Base-by-base conservation (phyloP, 768 basidiomycete genomes). In the Panaeolus papilionaceus region DNA sequence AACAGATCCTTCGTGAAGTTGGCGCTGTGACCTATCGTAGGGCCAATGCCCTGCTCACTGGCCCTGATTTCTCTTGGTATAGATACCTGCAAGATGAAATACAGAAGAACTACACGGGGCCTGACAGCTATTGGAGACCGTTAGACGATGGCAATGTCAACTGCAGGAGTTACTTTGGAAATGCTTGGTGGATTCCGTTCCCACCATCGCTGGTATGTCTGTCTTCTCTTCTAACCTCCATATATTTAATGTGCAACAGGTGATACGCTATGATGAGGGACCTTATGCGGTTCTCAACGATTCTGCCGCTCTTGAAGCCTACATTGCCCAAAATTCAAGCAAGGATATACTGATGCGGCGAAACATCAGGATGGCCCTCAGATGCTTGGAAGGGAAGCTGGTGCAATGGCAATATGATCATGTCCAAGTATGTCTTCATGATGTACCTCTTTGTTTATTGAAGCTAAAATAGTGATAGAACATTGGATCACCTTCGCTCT, bases 141-240 rank as follows among this genome's bases (percentile, higher is more conserved):
- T 78, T 81, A 11, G 71, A 72, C 2, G 72, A 75, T 3, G 66
- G 69, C 3, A 62, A 73, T 3, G 70, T 72, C 4, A 78, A 80
- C 0, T 81, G 85, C 65, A 81, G 79, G 3, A 84, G 81, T 49
- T 86, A 80, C 74, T 94, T 93, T 73, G 92, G 92, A 9, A 90
- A 92, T 68, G 87, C 91, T 9, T 93, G 91, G 89, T 89, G 90
- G 85, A 84, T 92, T 37, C 91, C 92, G 3, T 94, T 94, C 71
- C 92, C 92, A 0, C 90, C 92, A 0, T 87, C 89, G 0, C 78
- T 92, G 64, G 89, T 89, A 70, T 64, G 82, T 81, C 16, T 6
- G 5, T 44, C 5, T 18, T 4, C 1, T 44, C 2, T 16, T 6
- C 42, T 44, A 16, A 18, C 4, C 18, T 14, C 18, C 16, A 3